Percentiles rank a stretch among this genome's conserved stretches.
Evolutionary conservation across 306 rosid species (phyloP).

Genomic region (Phaseolus lunatus): DNA sequence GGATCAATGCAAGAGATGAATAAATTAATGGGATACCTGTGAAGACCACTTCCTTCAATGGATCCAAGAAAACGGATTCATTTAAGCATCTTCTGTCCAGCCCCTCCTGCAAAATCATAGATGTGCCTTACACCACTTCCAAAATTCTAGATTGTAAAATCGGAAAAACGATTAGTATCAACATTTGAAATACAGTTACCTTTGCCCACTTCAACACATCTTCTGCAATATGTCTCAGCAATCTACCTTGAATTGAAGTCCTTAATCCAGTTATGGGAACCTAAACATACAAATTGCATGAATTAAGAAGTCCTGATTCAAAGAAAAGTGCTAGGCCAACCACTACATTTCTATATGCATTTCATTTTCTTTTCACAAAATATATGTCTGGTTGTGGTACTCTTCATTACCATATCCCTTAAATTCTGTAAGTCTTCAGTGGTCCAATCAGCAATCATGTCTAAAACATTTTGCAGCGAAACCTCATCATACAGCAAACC

Average conservation of each 20-base stretch:
- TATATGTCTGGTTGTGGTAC: conserved; percentile 13
- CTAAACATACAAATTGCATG: conserved; percentile 39
- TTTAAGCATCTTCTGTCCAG: conserved; percentile 46
- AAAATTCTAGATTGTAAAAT: background rate
- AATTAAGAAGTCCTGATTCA: background rate
- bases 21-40: conserved; percentile 28
- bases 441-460: conserved; percentile 88
- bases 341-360: background rate
- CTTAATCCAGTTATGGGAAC: conserved; percentile 74
- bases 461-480: conserved; percentile 74
- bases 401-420: conserved; percentile 70
- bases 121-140: background rate
- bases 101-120: conserved; percentile 41
- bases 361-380: background rate
- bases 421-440: conserved; percentile 71
- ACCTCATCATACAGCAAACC: conserved; percentile 83
- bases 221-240: conserved; percentile 50
- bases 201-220: conserved; percentile 52
- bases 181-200: conserved; percentile 19
- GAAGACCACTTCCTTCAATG: conserved; percentile 34
- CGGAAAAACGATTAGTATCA: conserved; percentile 30
- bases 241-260: conserved; percentile 69
- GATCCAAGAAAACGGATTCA: conserved; percentile 40
- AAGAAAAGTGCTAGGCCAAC: background rate
- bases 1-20: background rate